Base-by-base conservation (phyloP, 2,329 filamentous ascomycete species). In the Colletotrichum theobromicola region DNA sequence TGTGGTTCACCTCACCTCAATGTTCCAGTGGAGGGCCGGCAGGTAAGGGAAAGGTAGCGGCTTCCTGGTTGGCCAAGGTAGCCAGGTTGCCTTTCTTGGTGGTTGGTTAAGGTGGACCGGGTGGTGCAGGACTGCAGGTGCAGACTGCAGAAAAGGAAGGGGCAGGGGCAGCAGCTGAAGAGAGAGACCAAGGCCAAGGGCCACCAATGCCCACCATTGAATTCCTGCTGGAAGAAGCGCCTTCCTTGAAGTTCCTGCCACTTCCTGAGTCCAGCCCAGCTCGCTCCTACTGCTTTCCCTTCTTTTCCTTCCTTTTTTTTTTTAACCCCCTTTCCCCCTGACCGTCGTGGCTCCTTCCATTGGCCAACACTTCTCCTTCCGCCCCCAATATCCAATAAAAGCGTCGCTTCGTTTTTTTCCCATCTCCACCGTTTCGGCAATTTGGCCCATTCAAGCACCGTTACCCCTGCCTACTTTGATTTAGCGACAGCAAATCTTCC, bases 371-470 rank as follows among this genome's bases (percentile, higher is more conserved):
- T 12, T 50, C 42, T 50, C 42, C n/a, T 13, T 50, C 42, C 8
- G 62, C 32, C 46, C 46, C 69, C 57, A 67, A 62, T 35, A 57
- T 34, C 72, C 46, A 67, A 67, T 72, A 58, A 67, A 74, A 63
- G 28, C 57, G 72, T 50, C n/a, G 28, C 35, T 57, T 67, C 46
- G 55, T 67, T 57, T 46, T 58, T 67, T 60, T 30, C 15, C 21
- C 50, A 12, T 24, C 42, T 67, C 18, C 55, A 32, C 58, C 30
- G 28, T 77, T 75, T 79, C 77, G 76, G 74, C 75, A 68, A 78
- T 77, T 77, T 77, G 76, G 74, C 77, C 77, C 76, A 66, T 63
- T 76, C 34, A 37, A 76, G 79, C 50, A 72, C 46, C 46, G 60
- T 32, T 35, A 37, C 35, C 73, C 58, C 60, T 74, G 71, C 35